phyloP scores from a whole-genome alignment of 768 basidiomycete genomes.

The Strobilomyces confusus region DNA sequence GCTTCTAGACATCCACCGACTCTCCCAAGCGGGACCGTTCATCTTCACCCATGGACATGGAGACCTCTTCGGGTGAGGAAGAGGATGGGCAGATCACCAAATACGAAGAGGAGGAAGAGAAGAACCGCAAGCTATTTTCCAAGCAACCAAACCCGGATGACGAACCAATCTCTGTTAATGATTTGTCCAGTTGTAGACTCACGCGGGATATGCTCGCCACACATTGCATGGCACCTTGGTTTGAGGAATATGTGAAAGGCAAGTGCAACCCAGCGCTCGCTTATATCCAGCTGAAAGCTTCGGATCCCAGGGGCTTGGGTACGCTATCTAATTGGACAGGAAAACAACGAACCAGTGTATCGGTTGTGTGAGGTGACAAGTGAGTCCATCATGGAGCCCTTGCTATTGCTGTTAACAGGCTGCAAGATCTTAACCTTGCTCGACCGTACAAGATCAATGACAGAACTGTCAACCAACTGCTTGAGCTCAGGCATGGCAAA shows the following conservation, averaged over 20 bases:
- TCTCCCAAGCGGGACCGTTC: slow-evolving; percentile 70
- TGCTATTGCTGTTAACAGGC: slow-evolving; percentile 1
- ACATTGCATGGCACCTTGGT: slow-evolving; percentile 74
- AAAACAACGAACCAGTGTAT: slow-evolving; percentile 60
- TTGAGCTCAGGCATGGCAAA: slow-evolving; percentile 78
- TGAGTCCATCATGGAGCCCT: slow-evolving; percentile 37
- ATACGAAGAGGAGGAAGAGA: slow-evolving; percentile 70
- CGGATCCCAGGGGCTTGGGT: slow-evolving; percentile 70
- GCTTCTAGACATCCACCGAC: slow-evolving; percentile 40
- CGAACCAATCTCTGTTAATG: slow-evolving; percentile 48
- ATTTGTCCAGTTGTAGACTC: slow-evolving; percentile 60
- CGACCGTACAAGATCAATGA: slow-evolving; percentile 76
- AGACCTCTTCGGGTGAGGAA: slow-evolving; percentile 74
- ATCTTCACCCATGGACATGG: slow-evolving; percentile 83
- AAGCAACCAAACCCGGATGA: slow-evolving; percentile 40
- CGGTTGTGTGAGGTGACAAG: slow-evolving; percentile 78
- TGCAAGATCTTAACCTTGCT: slow-evolving; percentile 49
- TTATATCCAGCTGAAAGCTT: slow-evolving; percentile 6
- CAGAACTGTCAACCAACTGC: slow-evolving; percentile 54
- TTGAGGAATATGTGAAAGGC: slow-evolving; percentile 81
- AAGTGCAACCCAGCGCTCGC: slow-evolving; percentile 12
- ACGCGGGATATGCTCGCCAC: slow-evolving; percentile 70
- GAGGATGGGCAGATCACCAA: slow-evolving; percentile 74
- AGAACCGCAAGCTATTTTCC: slow-evolving; percentile 47
- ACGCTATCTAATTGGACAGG: slow-evolving; percentile 71